These are phyloP conservation scores for Annulohypoxylon truncatum DNA, from an alignment of 2,329 filamentous ascomycete species.

Conservation along the genomic window DNA sequence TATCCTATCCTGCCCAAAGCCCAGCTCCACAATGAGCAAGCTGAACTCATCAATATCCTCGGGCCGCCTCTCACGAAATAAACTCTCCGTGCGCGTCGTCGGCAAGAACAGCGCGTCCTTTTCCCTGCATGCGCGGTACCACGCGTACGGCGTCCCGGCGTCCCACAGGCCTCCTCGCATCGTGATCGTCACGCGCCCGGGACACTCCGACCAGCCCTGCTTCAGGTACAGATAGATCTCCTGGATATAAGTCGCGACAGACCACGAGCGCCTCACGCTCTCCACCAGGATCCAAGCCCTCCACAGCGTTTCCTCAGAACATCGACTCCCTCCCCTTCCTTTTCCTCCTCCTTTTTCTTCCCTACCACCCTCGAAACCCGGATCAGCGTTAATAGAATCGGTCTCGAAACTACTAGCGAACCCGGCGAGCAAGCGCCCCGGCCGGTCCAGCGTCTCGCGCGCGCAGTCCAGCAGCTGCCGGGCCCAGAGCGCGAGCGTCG, in stretches of 20 bases:
- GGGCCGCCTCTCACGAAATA: conserved; percentile 25
- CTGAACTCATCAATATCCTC: conserved; percentile 43
- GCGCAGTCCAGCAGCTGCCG: conserved; percentile 41
- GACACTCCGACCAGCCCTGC: conserved; percentile 45
- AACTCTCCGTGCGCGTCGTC: conserved; percentile 24
- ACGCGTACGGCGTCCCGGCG: conserved; percentile 43
- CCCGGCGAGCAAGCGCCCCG: conserved; percentile 28
- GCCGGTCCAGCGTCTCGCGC: conserved; percentile 18
- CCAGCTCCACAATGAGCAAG: conserved; percentile 28
- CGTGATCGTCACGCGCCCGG: conserved; percentile 46
- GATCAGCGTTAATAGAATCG: background rate
- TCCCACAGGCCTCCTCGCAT: conserved; percentile 48
- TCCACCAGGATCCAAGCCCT: conserved; percentile 48
- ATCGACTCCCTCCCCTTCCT: background rate
- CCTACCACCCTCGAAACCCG: too few relatives aligned
- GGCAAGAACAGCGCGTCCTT: conserved; percentile 34
- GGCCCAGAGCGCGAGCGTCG: conserved; percentile 46
- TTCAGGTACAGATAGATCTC: conserved; percentile 46
- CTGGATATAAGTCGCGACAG: conserved; percentile 41
- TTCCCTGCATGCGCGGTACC: conserved; percentile 33
- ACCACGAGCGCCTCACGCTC: conserved; percentile 48
- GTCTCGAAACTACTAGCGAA: background rate
- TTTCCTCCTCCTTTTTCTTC: too few relatives aligned
- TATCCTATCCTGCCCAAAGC: conserved; percentile 36
- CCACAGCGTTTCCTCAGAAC: conserved; percentile 39